Base-by-base conservation (phyloP, 2,329 filamentous ascomycete genomes). In the Pseudonectria foliicola region DNA sequence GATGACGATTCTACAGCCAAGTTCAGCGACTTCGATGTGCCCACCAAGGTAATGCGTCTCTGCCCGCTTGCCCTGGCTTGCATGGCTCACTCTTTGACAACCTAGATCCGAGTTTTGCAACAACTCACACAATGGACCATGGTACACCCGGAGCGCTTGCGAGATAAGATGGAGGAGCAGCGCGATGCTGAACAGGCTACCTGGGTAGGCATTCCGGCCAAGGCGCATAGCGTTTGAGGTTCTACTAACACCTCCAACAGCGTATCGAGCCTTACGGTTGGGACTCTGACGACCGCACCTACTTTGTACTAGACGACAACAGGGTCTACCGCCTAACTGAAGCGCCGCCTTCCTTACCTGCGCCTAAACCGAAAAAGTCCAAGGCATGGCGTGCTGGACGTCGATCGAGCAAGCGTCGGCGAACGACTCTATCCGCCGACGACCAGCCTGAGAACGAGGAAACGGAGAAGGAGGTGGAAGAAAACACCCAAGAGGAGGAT, bases 251-350 rank as follows among this genome's bases (percentile, higher is more conserved):
- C 7, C 13, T 11, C 5, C 15, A 13, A 7, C 34, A 82, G 79
- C 70, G 80, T 40, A 87, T 92, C 46, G 85, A 90, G 52, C 82
- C 85, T 0, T 80, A 83, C 43, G 92, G 92, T 8, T 96, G 87
- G 79, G 92, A 98, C 58, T 73, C 78, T 14, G 72, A 95, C 30
- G 89, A 94, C 45, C 81, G 87, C 25, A 80, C 80, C 25, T 94
- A 96, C 56, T 94, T 83, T 53, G 81, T 96, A 3, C 73, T 98
- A 4, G 90, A 96, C 50, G 92, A 98, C 57, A 93, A 95, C 51
- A 77, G 92, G 43, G 69, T 98, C 27, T 98, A 98, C 58, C 84
- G 89, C 37, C 72, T 83, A 42, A 87, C 85, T n/a, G 85, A 94
- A 40, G 73, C 82, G 16, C 76, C 77, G 6, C 62, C 71, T 6